Conservation (phyloP, 2,329 filamentous ascomycete species). For the Albifimbria verrucaria region DNA sequence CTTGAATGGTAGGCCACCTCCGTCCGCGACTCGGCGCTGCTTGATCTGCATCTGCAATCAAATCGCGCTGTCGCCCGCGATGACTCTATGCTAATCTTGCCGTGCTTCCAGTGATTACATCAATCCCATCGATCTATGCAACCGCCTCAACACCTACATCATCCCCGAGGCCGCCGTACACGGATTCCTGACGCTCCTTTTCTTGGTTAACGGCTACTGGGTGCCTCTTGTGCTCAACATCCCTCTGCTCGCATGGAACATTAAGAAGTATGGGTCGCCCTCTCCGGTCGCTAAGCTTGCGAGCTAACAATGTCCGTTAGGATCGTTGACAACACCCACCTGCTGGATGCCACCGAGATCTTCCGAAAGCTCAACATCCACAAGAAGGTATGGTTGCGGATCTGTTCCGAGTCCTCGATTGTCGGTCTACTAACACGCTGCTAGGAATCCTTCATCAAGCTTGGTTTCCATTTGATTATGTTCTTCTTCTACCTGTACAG, state of each 20-base stretch:
- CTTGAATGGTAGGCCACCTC: constrained; percentile 82
- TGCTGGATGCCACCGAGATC: constrained; percentile 96
- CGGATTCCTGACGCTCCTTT: constrained; percentile 90
- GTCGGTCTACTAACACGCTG: constrained; percentile 17
- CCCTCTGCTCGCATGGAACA: constrained; percentile 88
- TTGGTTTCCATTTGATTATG: constrained; percentile 98
- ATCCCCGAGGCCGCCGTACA: constrained; percentile 97
- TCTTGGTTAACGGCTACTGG: constrained; percentile 99
- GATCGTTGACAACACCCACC: constrained; percentile 94
- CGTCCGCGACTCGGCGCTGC: neutral
- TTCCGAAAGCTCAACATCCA: constrained; percentile 99
- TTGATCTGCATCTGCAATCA: neutral
- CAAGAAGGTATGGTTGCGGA: constrained; percentile 85
- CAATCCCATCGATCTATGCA: constrained; percentile 99
- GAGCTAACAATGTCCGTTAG: constrained; percentile 41
- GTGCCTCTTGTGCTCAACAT: constrained; percentile 87
- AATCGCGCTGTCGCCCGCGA: no score
- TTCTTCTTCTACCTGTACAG: constrained; percentile 99
- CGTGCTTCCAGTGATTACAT: constrained; percentile 79
- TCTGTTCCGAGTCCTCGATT: neutral
- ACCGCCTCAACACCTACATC: constrained; percentile 99
- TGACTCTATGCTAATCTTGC: no score
- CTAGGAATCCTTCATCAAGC: constrained; percentile 98
- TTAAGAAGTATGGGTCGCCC: constrained; percentile 77
- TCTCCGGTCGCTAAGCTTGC: neutral